These are phyloP conservation scores for Dalbergia cultrata DNA, from an alignment of 306 rosid species.

Conservation along the genomic window DNA sequence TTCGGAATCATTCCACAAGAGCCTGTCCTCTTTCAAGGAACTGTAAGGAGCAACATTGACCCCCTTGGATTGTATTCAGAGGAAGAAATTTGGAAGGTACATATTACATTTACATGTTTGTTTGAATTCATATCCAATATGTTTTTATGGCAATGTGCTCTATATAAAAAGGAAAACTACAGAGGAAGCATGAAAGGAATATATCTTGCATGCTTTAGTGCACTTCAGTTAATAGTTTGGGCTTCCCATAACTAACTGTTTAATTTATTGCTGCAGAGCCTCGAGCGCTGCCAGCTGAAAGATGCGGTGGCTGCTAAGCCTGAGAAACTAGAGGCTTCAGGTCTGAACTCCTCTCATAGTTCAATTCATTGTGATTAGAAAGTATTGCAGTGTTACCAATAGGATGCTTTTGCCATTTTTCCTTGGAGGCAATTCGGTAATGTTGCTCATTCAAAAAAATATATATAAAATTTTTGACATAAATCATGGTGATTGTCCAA, in stretches of 20 bases:
- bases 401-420: not conserved
- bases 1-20: constrained; percentile 96
- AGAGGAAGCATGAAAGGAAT: not conserved
- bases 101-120: not conserved
- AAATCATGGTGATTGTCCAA: no score
- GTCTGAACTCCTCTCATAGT: constrained; percentile 51
- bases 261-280: constrained; percentile 60
- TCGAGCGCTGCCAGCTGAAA: constrained; percentile 89
- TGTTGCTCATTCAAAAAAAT: no score
- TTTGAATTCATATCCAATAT: not conserved
- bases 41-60: constrained; percentile 83
- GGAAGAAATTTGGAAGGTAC: constrained; percentile 94
- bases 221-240: not conserved
- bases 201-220: not conserved
- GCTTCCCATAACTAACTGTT: constrained; percentile 24
- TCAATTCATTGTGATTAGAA: constrained; percentile 24
- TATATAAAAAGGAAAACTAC: not conserved
- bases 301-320: constrained; percentile 80
- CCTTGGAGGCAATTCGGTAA: not conserved
- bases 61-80: constrained; percentile 75
- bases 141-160: constrained; percentile 25
- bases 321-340: constrained; percentile 79
- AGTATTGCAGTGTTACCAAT: constrained; percentile 1
- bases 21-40: constrained; percentile 90
- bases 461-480: no score